Base-by-base conservation (phyloP, 1,284 basidiomycete genomes). In the Cutaneotrichosporon sp. region DNA sequence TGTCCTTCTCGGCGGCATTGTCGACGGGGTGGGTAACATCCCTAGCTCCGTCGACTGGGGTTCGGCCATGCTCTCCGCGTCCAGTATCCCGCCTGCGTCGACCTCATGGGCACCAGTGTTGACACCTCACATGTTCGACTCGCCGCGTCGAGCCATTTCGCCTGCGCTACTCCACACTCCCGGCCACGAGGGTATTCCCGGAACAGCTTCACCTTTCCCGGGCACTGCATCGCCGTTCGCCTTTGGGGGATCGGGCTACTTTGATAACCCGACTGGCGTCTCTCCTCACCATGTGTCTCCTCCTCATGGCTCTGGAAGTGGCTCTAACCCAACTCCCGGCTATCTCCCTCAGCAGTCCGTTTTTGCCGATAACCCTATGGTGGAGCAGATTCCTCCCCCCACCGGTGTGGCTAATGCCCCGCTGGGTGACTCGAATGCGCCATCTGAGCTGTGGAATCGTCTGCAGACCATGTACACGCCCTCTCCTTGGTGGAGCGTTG, bases 391-490 rank as follows among this genome's bases (percentile, higher is more conserved):
- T 3, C 46, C 35, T 9, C 29, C 29, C 4, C 29, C 9, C 9
- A 9, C 29, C 14, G 10, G 9, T 14, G 29, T 10, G 14, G 29
- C 29, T 14, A 9, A 31, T 9, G 29, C 10, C 19, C 2, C n/a
- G 12, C 4, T 41, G 8, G 29, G 52, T 14, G 41, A 55, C 7
- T 54, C 50, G 16, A 46, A 61, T 38, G 52, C 56, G 5, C 31
- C 46, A 53, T 55, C 57, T 1, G 67, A 70, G 45, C 54, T 72
- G 0, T 71, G 70, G 68, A 63, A 62, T 20, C 56, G 65, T 29
- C 55, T 72, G 6, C 70, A 72, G 54, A 66, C 67, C 6, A 67
- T 68, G 51, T 72, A 72, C 50, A 67, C 70, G 47, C 70, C 70
- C 2, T 58, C 62, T 3, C 46, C 54, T 2, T 54, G 52, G 52